These are phyloP conservation scores for Apophysomyces variabilis DNA, from an alignment of 371 early-diverging fungal genomes.

Conservation along the genomic window DNA sequence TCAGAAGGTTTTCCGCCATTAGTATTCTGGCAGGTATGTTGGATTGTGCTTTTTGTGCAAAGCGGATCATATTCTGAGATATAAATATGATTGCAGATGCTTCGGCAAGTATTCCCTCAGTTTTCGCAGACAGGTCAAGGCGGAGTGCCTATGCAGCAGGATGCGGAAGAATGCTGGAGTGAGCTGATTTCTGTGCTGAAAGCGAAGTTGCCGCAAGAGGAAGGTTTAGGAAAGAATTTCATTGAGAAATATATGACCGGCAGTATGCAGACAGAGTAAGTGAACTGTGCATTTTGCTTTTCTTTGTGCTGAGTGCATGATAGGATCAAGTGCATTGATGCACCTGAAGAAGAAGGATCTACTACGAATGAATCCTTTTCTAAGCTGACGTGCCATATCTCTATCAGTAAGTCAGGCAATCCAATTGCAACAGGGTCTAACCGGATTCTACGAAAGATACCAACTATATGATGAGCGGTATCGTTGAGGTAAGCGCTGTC, in stretches of 20 bases:
- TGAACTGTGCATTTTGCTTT: neutral
- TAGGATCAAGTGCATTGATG: constrained; percentile 78
- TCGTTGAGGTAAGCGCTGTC: constrained; percentile 45
- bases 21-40: constrained; percentile 73
- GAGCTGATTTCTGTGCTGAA: constrained; percentile 69
- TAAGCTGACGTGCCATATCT: constrained; percentile 88
- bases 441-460: constrained; percentile 32
- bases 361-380: constrained; percentile 70
- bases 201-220: constrained; percentile 66
- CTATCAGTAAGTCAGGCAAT: constrained; percentile 47
- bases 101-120: constrained; percentile 85
- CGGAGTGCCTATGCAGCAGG: constrained; percentile 89
- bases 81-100: constrained; percentile 40
- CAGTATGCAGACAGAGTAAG: constrained; percentile 60
- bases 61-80: neutral
- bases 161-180: constrained; percentile 98
- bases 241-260: constrained; percentile 89
- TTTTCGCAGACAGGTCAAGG: constrained; percentile 79
- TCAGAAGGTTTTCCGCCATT: constrained; percentile 81
- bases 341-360: constrained; percentile 74
- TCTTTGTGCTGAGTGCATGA: neutral
- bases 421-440: no score
- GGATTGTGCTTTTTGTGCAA: neutral
- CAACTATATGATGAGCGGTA: constrained; percentile 74
- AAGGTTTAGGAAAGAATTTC: constrained; percentile 60